phyloP scores from a whole-genome alignment of 192 early-diverging fungal genomes.

The Coemansia sp. region DNA sequence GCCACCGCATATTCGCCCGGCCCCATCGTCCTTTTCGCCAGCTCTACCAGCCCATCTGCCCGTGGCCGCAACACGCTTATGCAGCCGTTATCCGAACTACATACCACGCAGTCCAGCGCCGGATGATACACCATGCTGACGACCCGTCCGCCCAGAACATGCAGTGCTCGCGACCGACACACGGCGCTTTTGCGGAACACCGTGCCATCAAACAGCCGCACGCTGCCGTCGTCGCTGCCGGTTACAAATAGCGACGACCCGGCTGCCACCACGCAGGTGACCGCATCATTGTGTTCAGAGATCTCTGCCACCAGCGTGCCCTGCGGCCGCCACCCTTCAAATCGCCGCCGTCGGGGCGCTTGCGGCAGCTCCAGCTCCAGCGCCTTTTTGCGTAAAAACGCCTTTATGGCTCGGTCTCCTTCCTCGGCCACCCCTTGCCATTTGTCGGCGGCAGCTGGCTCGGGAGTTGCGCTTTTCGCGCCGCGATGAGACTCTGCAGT shows the following conservation, averaged over 20 bases:
- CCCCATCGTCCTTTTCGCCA: conserved; percentile 13
- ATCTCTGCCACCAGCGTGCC: conserved; percentile 77
- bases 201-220: conserved; percentile 80
- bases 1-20: conserved; percentile 23
- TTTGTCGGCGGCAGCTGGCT: conserved; percentile 1
- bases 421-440: conserved; percentile 5
- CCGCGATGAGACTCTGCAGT: neutral
- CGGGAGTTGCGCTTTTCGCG: neutral
- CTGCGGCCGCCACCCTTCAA: conserved; percentile 71
- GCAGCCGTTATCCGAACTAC: conserved; percentile 76
- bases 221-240: conserved; percentile 78
- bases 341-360: conserved; percentile 17
- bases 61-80: conserved; percentile 70
- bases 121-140: conserved; percentile 74
- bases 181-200: conserved; percentile 82
- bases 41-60: conserved; percentile 11
- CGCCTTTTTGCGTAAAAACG: conserved; percentile 54
- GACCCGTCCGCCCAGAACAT: conserved; percentile 70
- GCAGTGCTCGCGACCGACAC: conserved; percentile 69
- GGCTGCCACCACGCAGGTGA: conserved; percentile 68
- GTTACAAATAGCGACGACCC: conserved; percentile 77
- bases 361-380: conserved; percentile 55
- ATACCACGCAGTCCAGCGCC: conserved; percentile 72
- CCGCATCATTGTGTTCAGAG: conserved; percentile 77
- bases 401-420: conserved; percentile 14